These are phyloP conservation scores for Sporothrix pseudoabietina DNA, from an alignment of 2,329 filamentous ascomycete genomes.

Conservation along the genomic window DNA sequence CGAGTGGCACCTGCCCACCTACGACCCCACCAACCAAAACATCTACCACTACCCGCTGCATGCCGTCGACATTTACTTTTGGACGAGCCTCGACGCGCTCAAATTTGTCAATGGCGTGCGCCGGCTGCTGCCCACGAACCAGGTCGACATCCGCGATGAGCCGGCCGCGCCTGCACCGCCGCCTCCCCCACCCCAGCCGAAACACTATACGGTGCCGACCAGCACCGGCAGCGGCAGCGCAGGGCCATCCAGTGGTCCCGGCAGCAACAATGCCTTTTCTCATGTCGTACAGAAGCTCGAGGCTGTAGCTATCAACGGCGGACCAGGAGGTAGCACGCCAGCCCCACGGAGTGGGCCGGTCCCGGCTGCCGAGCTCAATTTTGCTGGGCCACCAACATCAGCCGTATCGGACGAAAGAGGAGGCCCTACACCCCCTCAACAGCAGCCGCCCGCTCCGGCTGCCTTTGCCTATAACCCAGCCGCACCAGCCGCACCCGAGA, in stretches of 20 bases:
- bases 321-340: constrained; percentile 34
- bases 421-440: not conserved
- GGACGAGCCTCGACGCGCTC: constrained; percentile 71
- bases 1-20: constrained; percentile 75
- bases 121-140: constrained; percentile 62
- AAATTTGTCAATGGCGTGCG: constrained; percentile 70
- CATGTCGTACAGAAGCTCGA: constrained; percentile 74
- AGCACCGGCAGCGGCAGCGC: constrained; percentile 42
- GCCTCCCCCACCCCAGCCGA: constrained; percentile 26
- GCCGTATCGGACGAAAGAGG: constrained; percentile 21
- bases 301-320: constrained; percentile 60
- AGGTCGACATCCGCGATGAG: constrained; percentile 66
- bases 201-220: constrained; percentile 35
- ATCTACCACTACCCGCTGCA: constrained; percentile 80
- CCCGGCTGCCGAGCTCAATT: constrained; percentile 46
- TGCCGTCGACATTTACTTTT: constrained; percentile 77
- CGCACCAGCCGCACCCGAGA: constrained; percentile 72
- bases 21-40: constrained; percentile 70
- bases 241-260: not conserved
- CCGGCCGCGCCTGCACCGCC: constrained; percentile 53
- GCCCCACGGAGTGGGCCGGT: constrained; percentile 44
- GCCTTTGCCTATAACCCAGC: constrained; percentile 79
- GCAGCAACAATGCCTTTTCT: constrained; percentile 54
- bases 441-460: constrained; percentile 42
- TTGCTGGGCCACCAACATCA: constrained; percentile 46